Base-by-base conservation (phyloP, 805 yeast species). In the Yamadazyma laniorum region DNA sequence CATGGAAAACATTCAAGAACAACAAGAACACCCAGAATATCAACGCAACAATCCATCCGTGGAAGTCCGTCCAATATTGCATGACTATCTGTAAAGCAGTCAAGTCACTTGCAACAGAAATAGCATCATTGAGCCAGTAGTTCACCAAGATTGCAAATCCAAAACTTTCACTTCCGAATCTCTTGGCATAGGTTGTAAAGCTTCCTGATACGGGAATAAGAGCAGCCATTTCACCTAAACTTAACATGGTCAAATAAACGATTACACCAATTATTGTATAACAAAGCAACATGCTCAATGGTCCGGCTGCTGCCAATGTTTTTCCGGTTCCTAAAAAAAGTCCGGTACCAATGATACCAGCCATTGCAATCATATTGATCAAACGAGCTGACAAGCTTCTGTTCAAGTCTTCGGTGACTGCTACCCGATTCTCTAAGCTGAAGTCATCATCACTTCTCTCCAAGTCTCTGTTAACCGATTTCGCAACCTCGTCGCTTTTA, bases 201-300 rank as follows among this genome's bases (percentile, higher is more conserved):
- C 77, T 72, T n/a, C 79, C 80, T 2, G 77, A 70, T 18, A 70
- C 72, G 3, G 85, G 83, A 56, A 67, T 61, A 37, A 59, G 68
- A 1, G 80, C 71, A 3, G 77, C 59, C 80, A 77, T 76, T 49
- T 77, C 82, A 8, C 82, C 82, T 30, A 78, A 59, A 25, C 72
- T 57, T 31, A 74, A 58, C 74, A 77, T 72, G 8, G 79, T 78
- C 44, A 71, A 54, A 46, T 72, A 77, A 3, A 77, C 79, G 37
- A 77, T 61, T 8, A 63, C 48, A 13, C 68, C 70, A 18, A 64
- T 65, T 14, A 66, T 53, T 16, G 56, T 35, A 49, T 65, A 65
- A 37, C 64, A 52, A 21, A 67, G 43, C 25, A 66, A 52, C 40
- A 65, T 47, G 11, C 61, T 50, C 13, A 56, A 45, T n/a, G 64